Base-by-base conservation (phyloP, 805 yeast genomes). In the Teunomyces stri region DNA sequence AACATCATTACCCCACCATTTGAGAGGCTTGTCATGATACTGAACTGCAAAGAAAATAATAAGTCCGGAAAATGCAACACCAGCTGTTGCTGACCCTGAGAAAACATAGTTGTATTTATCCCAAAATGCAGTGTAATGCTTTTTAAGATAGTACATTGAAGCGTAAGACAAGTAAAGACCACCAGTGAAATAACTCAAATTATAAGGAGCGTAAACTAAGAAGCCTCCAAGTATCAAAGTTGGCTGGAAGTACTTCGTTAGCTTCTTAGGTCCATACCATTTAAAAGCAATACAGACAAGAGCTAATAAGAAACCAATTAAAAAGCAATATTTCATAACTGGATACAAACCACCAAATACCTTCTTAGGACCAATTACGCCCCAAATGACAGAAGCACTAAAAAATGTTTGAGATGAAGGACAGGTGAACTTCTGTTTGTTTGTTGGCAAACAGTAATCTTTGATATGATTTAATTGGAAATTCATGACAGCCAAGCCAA, bases 381-480 rank as follows among this genome's bases (percentile, higher is more conserved):
- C 89, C 88, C 88, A 84, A 40, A 81, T 61, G 21, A 84, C 72
- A 0, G 85, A 76, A 1, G 87, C 80, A 33, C 75, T 70, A 64
- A 68, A 81, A 58, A 77, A 80, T 1, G 58, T 54, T 12, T 48
- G 56, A 6, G 66, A 53, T 22, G 46, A 44, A 28, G 69, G 67
- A 49, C 69, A 65, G 7, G 76, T 49, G 51, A 64, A 64, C 42
- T 57, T 59, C 33, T 64, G 62, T 16, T 22, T 33, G 20, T 62
- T 58, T 20, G 37, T 28, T 4, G 60, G 59, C 1, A 7, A 5
- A 50, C 68, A 64, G 47, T 56, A 57, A 37, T 53, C 61, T 9
- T 48, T 25, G 34, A 62, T 54, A 39, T 37, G 34, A 25, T 34
- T 41, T 11, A 61, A 43, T 33, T 53, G 51, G 45, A 54, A 64